Percentiles rank a stretch among this genome's conserved stretches.
Conservation (phyloP, 192 early-diverging fungal genomes). For the Podila verticillata region DNA sequence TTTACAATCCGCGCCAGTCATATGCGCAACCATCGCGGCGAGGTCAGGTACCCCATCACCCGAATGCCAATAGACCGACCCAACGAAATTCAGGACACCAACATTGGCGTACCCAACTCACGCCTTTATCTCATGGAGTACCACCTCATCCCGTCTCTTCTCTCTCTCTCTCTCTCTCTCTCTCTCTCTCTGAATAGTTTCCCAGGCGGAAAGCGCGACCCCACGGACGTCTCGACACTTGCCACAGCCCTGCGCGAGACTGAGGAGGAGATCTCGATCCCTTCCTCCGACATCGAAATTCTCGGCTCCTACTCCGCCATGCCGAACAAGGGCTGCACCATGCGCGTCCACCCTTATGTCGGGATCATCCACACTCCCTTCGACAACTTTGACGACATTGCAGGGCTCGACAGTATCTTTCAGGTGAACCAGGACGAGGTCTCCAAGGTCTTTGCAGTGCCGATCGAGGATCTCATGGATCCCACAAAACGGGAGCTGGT, state of each 20-base stretch:
- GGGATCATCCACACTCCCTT: constrained; percentile 60
- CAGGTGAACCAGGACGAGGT: constrained; percentile 75
- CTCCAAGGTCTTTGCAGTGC: constrained; percentile 70
- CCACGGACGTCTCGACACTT: constrained; percentile 60
- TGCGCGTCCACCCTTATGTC: constrained; percentile 71
- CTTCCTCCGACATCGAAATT: constrained; percentile 54
- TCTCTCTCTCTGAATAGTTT: constrained; percentile 54
- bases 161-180: too few species aligned
- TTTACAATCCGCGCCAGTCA: constrained; percentile 78
- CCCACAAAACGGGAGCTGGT: constrained; percentile 48
- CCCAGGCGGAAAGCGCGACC: constrained; percentile 80
- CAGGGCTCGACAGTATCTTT: constrained; percentile 18
- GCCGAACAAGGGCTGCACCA: constrained; percentile 66
- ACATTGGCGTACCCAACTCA: too few species aligned
- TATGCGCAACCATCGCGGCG: constrained; percentile 79
- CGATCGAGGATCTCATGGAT: constrained; percentile 71
- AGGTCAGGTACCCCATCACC: constrained; percentile 65
- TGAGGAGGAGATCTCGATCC: constrained; percentile 77
- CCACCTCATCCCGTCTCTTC: too few species aligned
- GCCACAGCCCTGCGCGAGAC: constrained; percentile 85
- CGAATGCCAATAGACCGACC: not conserved
- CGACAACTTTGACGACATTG: constrained; percentile 31
- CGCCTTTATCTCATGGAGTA: too few species aligned
- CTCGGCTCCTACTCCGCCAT: constrained; percentile 69
- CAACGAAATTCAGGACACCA: too few species aligned